Percentiles rank a stretch among this genome's conserved stretches.
Conservation (phyloP, 129 eudicot species). For the Pittosporum tobira region DNA sequence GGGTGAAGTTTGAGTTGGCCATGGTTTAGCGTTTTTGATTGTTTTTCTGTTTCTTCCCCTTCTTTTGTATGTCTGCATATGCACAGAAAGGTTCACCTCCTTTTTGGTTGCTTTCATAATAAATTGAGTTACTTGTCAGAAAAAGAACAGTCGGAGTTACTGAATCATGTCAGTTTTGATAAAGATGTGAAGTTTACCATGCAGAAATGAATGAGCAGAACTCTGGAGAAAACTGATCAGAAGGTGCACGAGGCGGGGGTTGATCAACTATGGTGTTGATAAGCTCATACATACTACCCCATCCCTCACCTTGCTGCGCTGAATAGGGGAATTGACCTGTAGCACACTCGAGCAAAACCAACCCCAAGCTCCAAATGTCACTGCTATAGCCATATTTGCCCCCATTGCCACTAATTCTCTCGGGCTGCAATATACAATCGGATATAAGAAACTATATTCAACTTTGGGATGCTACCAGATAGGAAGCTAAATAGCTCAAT, state of each 20-base stretch:
- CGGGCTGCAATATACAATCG: slow-evolving; percentile 51
- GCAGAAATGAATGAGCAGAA: slow-evolving; percentile 97
- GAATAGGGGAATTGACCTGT: slow-evolving; percentile 79
- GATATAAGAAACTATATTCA: not conserved
- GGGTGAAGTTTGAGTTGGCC: no score
- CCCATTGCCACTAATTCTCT: slow-evolving; percentile 82
- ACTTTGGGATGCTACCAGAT: no score
- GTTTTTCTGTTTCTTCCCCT: no score
- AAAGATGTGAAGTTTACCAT: slow-evolving; percentile 40
- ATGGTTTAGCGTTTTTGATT: no score
- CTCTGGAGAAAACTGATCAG: slow-evolving; percentile 72
- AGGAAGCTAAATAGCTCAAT: not conserved
- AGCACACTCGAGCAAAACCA: slow-evolving; percentile 88
- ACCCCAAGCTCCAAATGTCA: slow-evolving; percentile 98
- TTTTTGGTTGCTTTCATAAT: no score
- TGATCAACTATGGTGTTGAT: slow-evolving; percentile 82
- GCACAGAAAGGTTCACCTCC: no score
- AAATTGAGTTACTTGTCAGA: no score
- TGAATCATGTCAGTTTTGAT: not conserved
- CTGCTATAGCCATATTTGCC: slow-evolving; percentile 57
- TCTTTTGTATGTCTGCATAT: no score
- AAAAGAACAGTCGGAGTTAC: not conserved
- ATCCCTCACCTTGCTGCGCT: slow-evolving; percentile 63
- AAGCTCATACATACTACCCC: slow-evolving; percentile 63
- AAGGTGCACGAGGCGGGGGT: slow-evolving; percentile 67